Percentiles rank a stretch among this genome's conserved stretches.
Evolutionary conservation across 2,329 filamentous ascomycete genomes (phyloP).

Genomic region (Penicillium sp.): DNA sequence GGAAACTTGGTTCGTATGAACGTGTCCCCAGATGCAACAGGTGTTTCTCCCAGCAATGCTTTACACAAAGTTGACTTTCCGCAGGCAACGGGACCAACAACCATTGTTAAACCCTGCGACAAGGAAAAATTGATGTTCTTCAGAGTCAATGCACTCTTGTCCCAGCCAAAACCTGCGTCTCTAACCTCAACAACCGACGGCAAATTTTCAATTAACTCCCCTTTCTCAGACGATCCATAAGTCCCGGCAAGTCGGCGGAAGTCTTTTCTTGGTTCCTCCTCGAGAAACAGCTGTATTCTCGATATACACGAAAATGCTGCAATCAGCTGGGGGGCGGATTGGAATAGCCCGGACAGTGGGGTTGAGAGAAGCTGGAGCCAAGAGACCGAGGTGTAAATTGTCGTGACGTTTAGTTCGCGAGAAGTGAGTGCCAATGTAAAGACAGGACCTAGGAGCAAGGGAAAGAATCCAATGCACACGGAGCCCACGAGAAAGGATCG

Average conservation of each 20-base stretch:
- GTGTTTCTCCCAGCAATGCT: constrained; percentile 3
- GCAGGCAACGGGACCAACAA: constrained; percentile 3
- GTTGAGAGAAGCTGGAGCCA: neutral
- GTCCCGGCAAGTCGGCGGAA: neutral
- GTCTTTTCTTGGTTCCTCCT: neutral
- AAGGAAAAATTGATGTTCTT: neutral
- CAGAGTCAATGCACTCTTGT: neutral
- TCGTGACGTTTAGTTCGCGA: neutral
- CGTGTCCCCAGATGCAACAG: neutral
- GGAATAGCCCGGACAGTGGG: neutral
- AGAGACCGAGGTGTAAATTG: neutral
- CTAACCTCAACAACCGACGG: neutral
- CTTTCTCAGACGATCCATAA: neutral
- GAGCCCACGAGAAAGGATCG: neutral
- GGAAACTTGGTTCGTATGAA: neutral
- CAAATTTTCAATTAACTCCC: neutral
- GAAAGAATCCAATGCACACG: neutral
- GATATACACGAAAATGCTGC: neutral
- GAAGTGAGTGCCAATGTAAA: neutral
- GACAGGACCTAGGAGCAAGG: neutral
- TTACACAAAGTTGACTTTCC: constrained; percentile 4
- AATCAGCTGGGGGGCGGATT: neutral
- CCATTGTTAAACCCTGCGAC: neutral
- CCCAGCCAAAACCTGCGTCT: neutral
- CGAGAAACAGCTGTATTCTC: neutral